Conservation (phyloP, 495 filamentous ascomycete species). For the Melanomma pulvis-pyrius region DNA sequence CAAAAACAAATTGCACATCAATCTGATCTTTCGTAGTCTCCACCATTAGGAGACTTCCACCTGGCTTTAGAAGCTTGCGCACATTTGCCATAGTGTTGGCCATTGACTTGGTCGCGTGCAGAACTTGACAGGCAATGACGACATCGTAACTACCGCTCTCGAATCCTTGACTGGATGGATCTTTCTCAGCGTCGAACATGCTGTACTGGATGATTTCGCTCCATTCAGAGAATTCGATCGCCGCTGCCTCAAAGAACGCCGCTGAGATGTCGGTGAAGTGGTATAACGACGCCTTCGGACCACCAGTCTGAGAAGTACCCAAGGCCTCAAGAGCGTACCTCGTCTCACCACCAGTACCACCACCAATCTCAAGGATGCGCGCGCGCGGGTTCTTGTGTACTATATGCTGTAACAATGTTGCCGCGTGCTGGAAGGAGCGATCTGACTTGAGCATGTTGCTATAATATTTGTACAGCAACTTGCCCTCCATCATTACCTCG, state of each 20-base stretch:
- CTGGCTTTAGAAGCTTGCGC: background rate
- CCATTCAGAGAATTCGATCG: background rate
- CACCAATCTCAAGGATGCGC: background rate
- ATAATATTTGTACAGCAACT: background rate
- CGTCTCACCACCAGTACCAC: background rate
- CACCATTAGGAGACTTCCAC: background rate
- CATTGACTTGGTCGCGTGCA: background rate
- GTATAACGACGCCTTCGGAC: background rate
- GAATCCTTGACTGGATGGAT: background rate
- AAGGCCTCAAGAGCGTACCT: background rate
- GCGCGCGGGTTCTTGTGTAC: background rate
- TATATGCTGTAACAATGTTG: background rate
- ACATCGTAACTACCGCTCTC: background rate
- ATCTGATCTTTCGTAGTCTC: background rate
- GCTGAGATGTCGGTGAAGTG: slow-evolving; percentile 1
- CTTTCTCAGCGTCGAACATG: background rate
- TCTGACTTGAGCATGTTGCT: background rate
- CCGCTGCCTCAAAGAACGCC: background rate
- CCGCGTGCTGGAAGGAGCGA: background rate
- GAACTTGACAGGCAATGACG: background rate
- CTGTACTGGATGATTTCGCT: background rate
- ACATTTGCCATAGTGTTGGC: background rate
- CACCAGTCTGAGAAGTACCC: background rate
- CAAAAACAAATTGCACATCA: background rate
- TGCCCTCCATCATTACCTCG: background rate